Conservation (phyloP, 768 basidiomycete species). For the Russula compacta region DNA sequence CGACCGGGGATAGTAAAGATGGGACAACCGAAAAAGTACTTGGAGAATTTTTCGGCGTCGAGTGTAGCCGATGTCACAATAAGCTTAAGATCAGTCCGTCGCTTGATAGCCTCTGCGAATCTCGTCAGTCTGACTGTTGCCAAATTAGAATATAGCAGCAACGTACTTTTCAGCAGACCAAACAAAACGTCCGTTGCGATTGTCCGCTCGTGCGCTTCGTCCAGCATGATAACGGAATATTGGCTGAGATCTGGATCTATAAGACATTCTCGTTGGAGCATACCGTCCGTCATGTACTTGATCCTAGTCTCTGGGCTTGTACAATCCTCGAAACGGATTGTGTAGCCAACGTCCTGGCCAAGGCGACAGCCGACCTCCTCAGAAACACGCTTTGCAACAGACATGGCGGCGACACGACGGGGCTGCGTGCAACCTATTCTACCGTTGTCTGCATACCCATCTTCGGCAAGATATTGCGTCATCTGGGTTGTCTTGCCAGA, state of each 20-base stretch:
- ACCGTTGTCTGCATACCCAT: constrained; percentile 83
- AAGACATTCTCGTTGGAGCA: constrained; percentile 94
- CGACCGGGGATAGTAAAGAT: constrained; percentile 99
- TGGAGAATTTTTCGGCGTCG: constrained; percentile 99
- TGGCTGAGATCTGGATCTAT: constrained; percentile 90
- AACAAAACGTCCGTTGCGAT: constrained; percentile 98
- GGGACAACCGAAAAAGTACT: constrained; percentile 97
- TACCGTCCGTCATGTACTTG: constrained; percentile 99
- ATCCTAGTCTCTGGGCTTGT: constrained; percentile 98
- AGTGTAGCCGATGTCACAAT: constrained; percentile 98
- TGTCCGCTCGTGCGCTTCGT: constrained; percentile 97
- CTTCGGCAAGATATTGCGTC: constrained; percentile 95
- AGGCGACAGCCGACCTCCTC: constrained; percentile 98
- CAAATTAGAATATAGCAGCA: not conserved
- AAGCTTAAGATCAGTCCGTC: constrained; percentile 90
- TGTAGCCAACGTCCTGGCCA: constrained; percentile 97
- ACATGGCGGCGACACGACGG: constrained; percentile 98
- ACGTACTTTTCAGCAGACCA: constrained; percentile 83
- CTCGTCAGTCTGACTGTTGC: constrained; percentile 17
- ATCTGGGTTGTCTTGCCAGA: constrained; percentile 99
- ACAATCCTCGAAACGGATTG: constrained; percentile 98
- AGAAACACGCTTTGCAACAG: constrained; percentile 95
- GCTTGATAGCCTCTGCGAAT: constrained; percentile 79
- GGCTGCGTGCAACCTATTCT: constrained; percentile 97
- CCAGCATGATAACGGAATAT: constrained; percentile 96